Evolutionary conservation across 2,329 filamentous ascomycete genomes (phyloP).

Genomic region (Hymenoscyphus repandus): DNA sequence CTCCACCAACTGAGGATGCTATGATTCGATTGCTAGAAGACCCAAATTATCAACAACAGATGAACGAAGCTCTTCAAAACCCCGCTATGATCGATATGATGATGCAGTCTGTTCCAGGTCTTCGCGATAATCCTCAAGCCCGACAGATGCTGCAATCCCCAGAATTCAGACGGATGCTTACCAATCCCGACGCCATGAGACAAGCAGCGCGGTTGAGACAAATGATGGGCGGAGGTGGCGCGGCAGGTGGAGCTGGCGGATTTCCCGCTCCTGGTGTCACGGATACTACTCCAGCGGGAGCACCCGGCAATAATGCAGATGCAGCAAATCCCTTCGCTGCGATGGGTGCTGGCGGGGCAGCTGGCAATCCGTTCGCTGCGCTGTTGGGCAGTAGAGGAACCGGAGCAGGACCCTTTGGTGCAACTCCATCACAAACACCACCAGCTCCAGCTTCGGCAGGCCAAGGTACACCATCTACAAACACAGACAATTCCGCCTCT

Average conservation of each 20-base stretch:
- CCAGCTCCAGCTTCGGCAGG: conserved; percentile 28
- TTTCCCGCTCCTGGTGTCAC: conserved; percentile 93
- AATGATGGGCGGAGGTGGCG: conserved; percentile 46
- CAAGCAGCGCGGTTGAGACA: conserved; percentile 80
- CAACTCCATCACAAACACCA: conserved; percentile 26
- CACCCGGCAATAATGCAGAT: conserved; percentile 27
- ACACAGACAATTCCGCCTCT: conserved; percentile 33
- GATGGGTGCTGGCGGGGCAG: conserved; percentile 28
- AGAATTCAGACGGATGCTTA: conserved; percentile 86
- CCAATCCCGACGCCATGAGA: conserved; percentile 78
- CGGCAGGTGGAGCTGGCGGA: conserved; percentile 40
- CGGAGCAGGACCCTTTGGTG: conserved; percentile 9
- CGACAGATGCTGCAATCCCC: conserved; percentile 85
- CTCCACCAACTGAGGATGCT: conserved; percentile 74
- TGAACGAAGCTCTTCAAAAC: conserved; percentile 95
- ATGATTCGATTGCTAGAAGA: conserved; percentile 83
- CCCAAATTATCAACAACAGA: conserved; percentile 76
- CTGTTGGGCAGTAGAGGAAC: conserved; percentile 41
- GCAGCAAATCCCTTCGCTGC: conserved; percentile 26
- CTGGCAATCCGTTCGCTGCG: conserved; percentile 54
- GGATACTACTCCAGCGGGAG: conserved; percentile 64
- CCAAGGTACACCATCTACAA: conserved; percentile 31
- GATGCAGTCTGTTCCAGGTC: conserved; percentile 84
- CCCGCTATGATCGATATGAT: conserved; percentile 93
- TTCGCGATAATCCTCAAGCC: conserved; percentile 65